phyloP scores from a whole-genome alignment of 176 grass and related monocot species.

The Neostapfia colusana region DNA sequence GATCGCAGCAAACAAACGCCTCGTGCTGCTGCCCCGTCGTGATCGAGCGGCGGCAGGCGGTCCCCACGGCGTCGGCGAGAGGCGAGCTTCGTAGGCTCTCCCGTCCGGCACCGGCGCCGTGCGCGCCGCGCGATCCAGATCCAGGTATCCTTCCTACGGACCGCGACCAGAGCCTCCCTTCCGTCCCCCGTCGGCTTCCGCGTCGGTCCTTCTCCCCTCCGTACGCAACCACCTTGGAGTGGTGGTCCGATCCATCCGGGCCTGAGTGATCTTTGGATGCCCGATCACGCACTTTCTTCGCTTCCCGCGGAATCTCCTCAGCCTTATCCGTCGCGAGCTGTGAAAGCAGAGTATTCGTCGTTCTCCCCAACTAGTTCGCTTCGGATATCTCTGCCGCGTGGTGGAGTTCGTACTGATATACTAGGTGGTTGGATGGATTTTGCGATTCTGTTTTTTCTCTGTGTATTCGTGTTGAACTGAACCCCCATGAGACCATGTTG shows the following conservation, averaged over 20 bases:
- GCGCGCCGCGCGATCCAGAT: conserved; percentile 35
- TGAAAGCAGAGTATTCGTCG: conserved; percentile 11
- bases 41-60: conserved; percentile 3
- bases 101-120: neutral
- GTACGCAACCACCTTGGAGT: neutral
- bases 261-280: neutral
- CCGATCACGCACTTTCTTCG: conserved; percentile 1
- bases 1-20: conserved; percentile 20
- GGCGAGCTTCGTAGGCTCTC: conserved; percentile 1
- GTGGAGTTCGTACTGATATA: conserved; percentile 12
- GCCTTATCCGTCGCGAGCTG: neutral
- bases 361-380: conserved; percentile 8
- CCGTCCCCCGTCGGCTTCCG: neutral
- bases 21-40: conserved; percentile 15
- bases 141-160: conserved; percentile 16
- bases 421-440: neutral
- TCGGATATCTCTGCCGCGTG: neutral
- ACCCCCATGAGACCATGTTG: neutral
- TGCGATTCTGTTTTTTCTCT: neutral
- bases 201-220: neutral
- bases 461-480: neutral
- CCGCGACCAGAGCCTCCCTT: neutral
- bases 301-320: neutral
- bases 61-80: neutral
- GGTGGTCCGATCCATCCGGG: neutral